Evolutionary conservation across 768 basidiomycete species (phyloP), one percentile per base, ranked within the genome.

Genomic region (Phlebiopsis gigantea): DNA sequence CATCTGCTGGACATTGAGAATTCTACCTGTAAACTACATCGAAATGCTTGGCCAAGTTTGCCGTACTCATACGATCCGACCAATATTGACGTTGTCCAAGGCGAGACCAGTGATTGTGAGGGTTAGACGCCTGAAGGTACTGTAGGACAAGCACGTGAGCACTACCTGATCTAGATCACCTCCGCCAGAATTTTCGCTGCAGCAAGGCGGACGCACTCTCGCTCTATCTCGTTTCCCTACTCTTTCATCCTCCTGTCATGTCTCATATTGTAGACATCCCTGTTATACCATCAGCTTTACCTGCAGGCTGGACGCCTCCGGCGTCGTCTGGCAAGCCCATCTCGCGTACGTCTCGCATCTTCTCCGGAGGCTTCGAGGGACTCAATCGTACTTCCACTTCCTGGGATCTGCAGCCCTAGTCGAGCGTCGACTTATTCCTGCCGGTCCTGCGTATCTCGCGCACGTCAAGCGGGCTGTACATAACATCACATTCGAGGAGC

Each of bases 401-500:
- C 30, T 39, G 61, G 58, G 28, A 41, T 58, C 44, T 42, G 43
- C 54, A 69, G 75, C 77, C 21, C 71, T 78, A 31, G 73, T 74
- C 39, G 70, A 75, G 46, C 73, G 80, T 34, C 78, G 69, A 62
- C 72, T 98, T 46, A 81, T 96, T 52, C 90, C 94, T 24, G 90
- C 88, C 28, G 97, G 97, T 26, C 83, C 87, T 22, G 92, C 93
- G 2, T 97, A 90, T 73, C 80, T 94, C 55, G 85, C 84, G 41
- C 85, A 94, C 60, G 84, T 92, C 25, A 84, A 84, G 52, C 81
- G 96, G 44, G 77, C 85, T 1, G 70, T 90, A 15, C 71, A 94
- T 63, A 79, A 85, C 53, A 79, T 90, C 60, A 82, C 92, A 1
- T 95, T 97, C 68, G 85, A 85, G 49, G 84, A 91, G 53, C 81